Conservation (phyloP, 129 eudicot species). For the Apium graveolens region DNA sequence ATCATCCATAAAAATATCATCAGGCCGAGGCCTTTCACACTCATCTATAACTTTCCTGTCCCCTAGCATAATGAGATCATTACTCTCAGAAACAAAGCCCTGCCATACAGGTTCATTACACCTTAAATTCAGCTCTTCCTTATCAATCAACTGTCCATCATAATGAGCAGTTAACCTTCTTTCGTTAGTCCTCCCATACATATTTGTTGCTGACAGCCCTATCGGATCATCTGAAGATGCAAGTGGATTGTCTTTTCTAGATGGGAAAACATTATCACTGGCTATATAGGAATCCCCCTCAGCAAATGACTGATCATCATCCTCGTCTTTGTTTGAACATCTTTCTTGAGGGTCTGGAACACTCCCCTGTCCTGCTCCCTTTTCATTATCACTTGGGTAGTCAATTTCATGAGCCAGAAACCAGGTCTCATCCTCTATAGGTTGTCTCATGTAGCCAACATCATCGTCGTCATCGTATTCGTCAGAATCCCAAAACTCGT, state of each 20-base stretch:
- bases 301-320: constrained; percentile 84
- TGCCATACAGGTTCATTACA: constrained; percentile 85
- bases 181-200: constrained; percentile 38
- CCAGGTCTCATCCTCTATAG: constrained; percentile 98
- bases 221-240: constrained; percentile 46
- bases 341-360: constrained; percentile 61
- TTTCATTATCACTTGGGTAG: constrained; percentile 93
- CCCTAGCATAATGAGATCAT: constrained; percentile 68
- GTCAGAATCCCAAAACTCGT: constrained; percentile 97
- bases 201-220: constrained; percentile 39
- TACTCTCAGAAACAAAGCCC: constrained; percentile 65
- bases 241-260: constrained; percentile 44
- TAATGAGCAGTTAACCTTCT: constrained; percentile 44
- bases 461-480: constrained; percentile 98
- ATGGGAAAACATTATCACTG: constrained; percentile 55
- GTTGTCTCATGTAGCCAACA: constrained; percentile 97
- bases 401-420: constrained; percentile 98
- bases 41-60: constrained; percentile 56
- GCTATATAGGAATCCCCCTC: constrained; percentile 88
- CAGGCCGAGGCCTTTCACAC: constrained; percentile 46
- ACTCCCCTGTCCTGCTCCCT: constrained; percentile 69
- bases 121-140: constrained; percentile 70
- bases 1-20: constrained; percentile 67
- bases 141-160: constrained; percentile 83
- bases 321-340: constrained; percentile 59